These are phyloP conservation scores for Melanopsichium pennsylvanicum DNA, from an alignment of 1,284 basidiomycete genomes.

Conservation along the genomic window DNA sequence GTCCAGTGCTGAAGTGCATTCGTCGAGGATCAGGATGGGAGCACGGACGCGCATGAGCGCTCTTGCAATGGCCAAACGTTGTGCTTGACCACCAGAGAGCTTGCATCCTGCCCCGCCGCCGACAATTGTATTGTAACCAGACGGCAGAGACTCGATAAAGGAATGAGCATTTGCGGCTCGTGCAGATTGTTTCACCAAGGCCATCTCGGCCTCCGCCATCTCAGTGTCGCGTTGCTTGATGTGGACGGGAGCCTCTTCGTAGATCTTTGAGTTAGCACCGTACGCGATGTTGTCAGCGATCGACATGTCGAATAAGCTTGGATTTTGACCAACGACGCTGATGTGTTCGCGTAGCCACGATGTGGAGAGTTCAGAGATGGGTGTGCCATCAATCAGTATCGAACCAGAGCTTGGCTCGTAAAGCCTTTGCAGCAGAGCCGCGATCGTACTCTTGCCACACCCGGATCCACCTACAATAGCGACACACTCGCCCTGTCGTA, in stretches of 20 bases:
- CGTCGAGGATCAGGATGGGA: constrained; percentile 86
- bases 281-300: constrained; percentile 57
- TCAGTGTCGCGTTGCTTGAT: not conserved
- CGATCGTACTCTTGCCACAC: constrained; percentile 60
- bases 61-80: constrained; percentile 88
- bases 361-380: constrained; percentile 15
- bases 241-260: not conserved
- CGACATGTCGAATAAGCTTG: constrained; percentile 53
- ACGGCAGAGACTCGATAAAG: constrained; percentile 81
- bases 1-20: constrained; percentile 91
- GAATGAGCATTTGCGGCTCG: constrained; percentile 81
- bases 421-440: constrained; percentile 56
- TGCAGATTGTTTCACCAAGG: constrained; percentile 76
- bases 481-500: constrained; percentile 55
- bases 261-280: constrained; percentile 35
- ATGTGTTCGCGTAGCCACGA: constrained; percentile 54
- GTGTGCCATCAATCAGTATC: constrained; percentile 43
- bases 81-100: constrained; percentile 92
- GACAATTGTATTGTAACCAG: constrained; percentile 83
- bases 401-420: constrained; percentile 55
- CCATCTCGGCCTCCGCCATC: constrained; percentile 22
- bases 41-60: constrained; percentile 78
- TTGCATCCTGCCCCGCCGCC: constrained; percentile 83
- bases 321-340: constrained; percentile 53
- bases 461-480: constrained; percentile 62